Evolutionary conservation across 106 monocot genomes (phyloP), one percentile per base, ranked within the genome.

Genomic region (Acanthochlamys bracteata): DNA sequence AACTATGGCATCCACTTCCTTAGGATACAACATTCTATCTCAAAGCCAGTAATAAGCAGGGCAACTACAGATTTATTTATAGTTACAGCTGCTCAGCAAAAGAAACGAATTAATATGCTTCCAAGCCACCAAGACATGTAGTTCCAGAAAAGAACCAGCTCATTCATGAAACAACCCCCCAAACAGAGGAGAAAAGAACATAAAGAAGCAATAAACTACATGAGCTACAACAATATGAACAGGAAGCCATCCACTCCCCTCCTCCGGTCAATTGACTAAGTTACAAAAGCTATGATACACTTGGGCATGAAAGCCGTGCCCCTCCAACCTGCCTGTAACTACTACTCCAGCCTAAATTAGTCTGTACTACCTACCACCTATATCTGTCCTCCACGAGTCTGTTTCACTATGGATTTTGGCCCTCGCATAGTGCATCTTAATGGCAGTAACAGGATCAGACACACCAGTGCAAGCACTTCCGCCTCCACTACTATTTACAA

Each of bases 401-500:
- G 78, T 40, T 7, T 84, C 85, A 8, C 70, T 62, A 24, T 59
- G 71, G 22, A 81, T 53, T 17, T 71, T 81, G 0, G 72, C 52
- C 33, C 71, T 69, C 11, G 77, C 76, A 72, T 74, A 87, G 55
- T 76, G 87, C 75, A 84, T 47, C 65, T 75, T 86, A 10, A 94
- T 65, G 43, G 86, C 83, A 9, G 75, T 75, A 24, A 86, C 86
- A 1, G 86, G 86, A 57, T 95, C 90, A 0, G 83, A 71, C 0
- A 84, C 76, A 9, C 59, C 64, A 15, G 51, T 73, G 22, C 61
- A 79, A 66, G 41, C 14, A 42, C 63, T 74, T n/a, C 71, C 56
- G n/a, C 70, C 23, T 22, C 71, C 56, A n/a, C 70, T 23, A 41
- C 43, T 42, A 42, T 61, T 63, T 11, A 64, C 63, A 39, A 73